These are phyloP conservation scores for Nicotiana obtusifolia DNA, from an alignment of 257 asterid species.

Conservation along the genomic window DNA sequence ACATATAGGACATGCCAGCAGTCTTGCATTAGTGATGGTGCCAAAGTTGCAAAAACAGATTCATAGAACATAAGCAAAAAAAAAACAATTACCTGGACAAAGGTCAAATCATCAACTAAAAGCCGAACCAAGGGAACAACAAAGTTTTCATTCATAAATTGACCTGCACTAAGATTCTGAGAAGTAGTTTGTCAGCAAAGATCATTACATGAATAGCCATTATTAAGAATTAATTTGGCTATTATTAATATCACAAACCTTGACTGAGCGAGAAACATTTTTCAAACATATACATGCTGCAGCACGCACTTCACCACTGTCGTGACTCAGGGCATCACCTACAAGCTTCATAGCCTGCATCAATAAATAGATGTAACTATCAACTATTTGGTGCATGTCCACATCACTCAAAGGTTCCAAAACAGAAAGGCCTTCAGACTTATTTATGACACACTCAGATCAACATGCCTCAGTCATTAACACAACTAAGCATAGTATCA, in stretches of 20 bases:
- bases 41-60: conserved; percentile 2
- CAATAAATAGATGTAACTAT: background rate
- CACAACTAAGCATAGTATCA: conserved; percentile 1
- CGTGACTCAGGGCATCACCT: conserved; percentile 57
- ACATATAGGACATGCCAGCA: background rate
- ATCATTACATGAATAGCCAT: conserved; percentile 10
- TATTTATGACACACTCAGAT: background rate
- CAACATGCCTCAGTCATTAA: background rate
- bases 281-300: conserved; percentile 84
- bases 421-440: conserved; percentile 4
- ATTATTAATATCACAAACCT: conserved; percentile 47
- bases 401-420: background rate
- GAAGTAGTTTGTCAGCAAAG: conserved; percentile 28
- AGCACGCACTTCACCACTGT: conserved; percentile 68
- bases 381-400: background rate
- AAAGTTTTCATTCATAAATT: conserved; percentile 56
- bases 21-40: background rate
- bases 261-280: conserved; percentile 79
- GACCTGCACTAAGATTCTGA: conserved; percentile 90
- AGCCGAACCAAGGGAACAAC: conserved; percentile 66
- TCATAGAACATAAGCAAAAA: background rate
- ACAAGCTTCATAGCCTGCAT: conserved; percentile 57
- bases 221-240: background rate
- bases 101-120: conserved; percentile 48
- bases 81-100: conserved; percentile 60